Conservation (phyloP, 345 rosid species). For the Rhizophora apiculata region DNA sequence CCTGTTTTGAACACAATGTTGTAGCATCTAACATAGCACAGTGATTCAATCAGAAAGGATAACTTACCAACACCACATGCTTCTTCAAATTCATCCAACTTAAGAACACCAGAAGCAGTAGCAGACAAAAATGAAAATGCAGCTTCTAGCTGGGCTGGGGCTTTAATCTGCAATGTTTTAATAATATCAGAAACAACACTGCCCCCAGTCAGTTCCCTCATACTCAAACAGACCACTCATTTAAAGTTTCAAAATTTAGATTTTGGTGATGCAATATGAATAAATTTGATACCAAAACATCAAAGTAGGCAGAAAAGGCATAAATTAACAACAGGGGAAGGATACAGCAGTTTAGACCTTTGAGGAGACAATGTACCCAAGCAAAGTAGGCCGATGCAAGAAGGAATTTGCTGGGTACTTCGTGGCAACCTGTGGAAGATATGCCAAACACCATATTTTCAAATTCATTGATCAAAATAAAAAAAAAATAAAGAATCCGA, state of each 20-base stretch:
- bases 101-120: slow-evolving; percentile 53
- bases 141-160: slow-evolving; percentile 84
- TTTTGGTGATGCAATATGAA: not conserved
- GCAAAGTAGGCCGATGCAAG: slow-evolving; percentile 72
- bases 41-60: not conserved
- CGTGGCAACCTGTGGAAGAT: slow-evolving; percentile 67
- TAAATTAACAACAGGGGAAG: not conserved
- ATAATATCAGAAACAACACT: not conserved
- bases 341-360: slow-evolving; percentile 40
- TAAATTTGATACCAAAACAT: not conserved
- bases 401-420: slow-evolving; percentile 73
- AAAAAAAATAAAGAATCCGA: not conserved
- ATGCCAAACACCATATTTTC: not conserved
- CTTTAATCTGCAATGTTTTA: slow-evolving; percentile 57
- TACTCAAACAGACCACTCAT: not conserved
- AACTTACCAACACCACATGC: slow-evolving; percentile 86
- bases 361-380: slow-evolving; percentile 55
- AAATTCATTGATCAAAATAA: not conserved
- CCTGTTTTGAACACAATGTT: not conserved
- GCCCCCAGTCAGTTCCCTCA: not conserved
- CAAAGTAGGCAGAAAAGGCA: not conserved
- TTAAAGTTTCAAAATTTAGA: not conserved
- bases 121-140: slow-evolving; percentile 59
- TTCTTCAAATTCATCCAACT: slow-evolving; percentile 71
- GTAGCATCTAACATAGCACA: not conserved